These are phyloP conservation scores for Protomyces lactucae-debilis DNA, from an alignment of 1,139 yeast genomes.

Conservation along the genomic window DNA sequence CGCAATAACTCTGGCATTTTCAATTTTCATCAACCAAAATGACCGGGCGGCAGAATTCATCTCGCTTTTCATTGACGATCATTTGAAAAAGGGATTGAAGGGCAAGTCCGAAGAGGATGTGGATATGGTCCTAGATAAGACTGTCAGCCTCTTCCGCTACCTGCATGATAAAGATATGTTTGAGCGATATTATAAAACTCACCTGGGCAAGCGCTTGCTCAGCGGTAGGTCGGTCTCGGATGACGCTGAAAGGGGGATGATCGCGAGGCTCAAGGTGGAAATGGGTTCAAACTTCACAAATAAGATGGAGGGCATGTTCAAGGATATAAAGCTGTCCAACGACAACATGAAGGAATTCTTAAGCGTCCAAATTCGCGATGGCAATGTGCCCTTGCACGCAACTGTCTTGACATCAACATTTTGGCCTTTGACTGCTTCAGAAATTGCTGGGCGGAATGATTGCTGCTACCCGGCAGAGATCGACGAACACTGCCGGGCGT, in stretches of 20 bases:
- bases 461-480: conserved; percentile 53
- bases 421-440: conserved; percentile 59
- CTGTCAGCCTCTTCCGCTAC: conserved; percentile 52
- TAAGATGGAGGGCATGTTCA: conserved; percentile 82
- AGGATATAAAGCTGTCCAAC: conserved; percentile 64
- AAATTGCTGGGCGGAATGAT: conserved; percentile 36
- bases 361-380: conserved; percentile 28
- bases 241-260: conserved; percentile 66
- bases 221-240: conserved; percentile 45
- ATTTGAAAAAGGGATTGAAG: conserved; percentile 57
- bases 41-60: conserved; percentile 64
- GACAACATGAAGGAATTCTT: conserved; percentile 57
- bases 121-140: conserved; percentile 33
- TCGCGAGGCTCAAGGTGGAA: conserved; percentile 68
- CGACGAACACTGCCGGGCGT: conserved; percentile 43
- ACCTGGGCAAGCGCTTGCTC: conserved; percentile 77
- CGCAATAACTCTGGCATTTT: conserved; percentile 55
- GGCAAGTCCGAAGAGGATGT: conserved; percentile 37
- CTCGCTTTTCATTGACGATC: conserved; percentile 69
- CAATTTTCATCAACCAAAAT: conserved; percentile 57
- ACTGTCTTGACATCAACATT: conserved; percentile 51
- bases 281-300: conserved; percentile 76
- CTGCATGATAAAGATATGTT: conserved; percentile 82
- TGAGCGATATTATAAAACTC: conserved; percentile 80
- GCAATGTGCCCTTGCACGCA: conserved; percentile 26